Evolutionary conservation across 192 early-diverging fungal genomes (phyloP), one percentile per base, ranked within the genome.

Genomic region (Backusella liffmaniae): DNA sequence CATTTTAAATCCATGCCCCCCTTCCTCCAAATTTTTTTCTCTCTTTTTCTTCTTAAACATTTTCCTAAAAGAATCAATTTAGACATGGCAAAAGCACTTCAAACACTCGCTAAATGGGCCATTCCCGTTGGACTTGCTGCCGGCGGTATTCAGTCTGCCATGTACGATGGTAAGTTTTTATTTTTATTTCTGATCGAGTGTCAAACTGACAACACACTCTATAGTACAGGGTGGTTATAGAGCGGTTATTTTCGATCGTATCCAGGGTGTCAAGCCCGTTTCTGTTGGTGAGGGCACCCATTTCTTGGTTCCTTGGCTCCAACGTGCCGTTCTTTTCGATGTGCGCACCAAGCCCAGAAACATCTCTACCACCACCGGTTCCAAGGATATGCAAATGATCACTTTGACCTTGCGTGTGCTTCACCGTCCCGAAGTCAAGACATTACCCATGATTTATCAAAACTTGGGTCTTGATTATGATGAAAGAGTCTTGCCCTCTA

Each of bases 331-430:
- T 51, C 79, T 92, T 66, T 97, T 91, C 73, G 98, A 99, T 81
- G 94, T 97, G 56, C 96, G 98, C 71, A 97, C 94, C 66, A 92
- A 92, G 77, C 98, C 98, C 59, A 92, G 98, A 77, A 93, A 98
- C 86, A 99, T 99, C 81, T 95, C 95, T 44, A 98, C 98, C 76
- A 98, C 95, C 1, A 99, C 98, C n/a, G 98, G 97, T 66, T 98
- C 97, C 66, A 97, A 96, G 88, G 98, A 99, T 83, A 98, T 99
- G 98, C 98, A 99, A 79, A 96, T 95, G 93, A 94, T 98, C 15
- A 94, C 92, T 37, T 89, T 98, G 80, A 97, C 95, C 70, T 87
- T 97, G 65, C 93, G 95, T 87, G 94, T 97, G 29, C 86, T 96
- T 41, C 96, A 98, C 87, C 87, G 93, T 36, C 98, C 98, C 12